Percentiles rank a stretch among this genome's conserved stretches.
These are phyloP conservation scores for Xylariomycetidae sp. DNA, from an alignment of 2,329 filamentous ascomycete genomes.

Conservation along the genomic window DNA sequence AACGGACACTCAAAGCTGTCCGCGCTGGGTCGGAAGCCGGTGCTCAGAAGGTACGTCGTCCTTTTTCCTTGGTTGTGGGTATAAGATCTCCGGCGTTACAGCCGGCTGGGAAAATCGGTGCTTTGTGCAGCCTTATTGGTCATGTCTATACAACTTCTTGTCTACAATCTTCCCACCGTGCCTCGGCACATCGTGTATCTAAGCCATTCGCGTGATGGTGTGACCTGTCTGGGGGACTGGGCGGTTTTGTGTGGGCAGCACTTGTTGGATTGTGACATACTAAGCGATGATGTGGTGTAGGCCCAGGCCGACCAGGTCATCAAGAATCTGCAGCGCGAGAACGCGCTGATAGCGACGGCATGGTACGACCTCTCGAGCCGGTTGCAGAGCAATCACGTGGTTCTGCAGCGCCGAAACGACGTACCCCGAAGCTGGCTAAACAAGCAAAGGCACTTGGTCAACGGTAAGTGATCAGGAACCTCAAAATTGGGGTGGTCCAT, in stretches of 20 bases:
- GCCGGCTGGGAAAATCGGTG: too few species aligned
- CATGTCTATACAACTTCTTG: too few species aligned
- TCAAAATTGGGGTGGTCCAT: too few species aligned
- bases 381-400: constrained; percentile 76
- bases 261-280: too few species aligned
- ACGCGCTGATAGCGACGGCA: constrained; percentile 71
- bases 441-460: constrained; percentile 70
- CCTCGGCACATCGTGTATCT: too few species aligned
- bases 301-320: constrained; percentile 49
- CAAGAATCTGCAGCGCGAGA: constrained; percentile 70
- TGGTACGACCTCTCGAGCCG: constrained; percentile 79
- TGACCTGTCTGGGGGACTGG: too few species aligned
- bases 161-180: too few species aligned
- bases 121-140: too few species aligned
- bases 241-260: too few species aligned
- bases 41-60: constrained; percentile 45
- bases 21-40: constrained; percentile 43
- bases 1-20: constrained; percentile 47
- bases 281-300: constrained; percentile 27
- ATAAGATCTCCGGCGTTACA: too few species aligned
- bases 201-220: too few species aligned
- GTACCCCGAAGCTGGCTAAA: constrained; percentile 77
- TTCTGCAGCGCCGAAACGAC: constrained; percentile 68
- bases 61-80: constrained; percentile 5
- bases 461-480: constrained; percentile 40